Evolutionary conservation across 116 monocot genomes (phyloP), one percentile per base, ranked within the genome.

Genomic region (Dioscorea cayenensis): DNA sequence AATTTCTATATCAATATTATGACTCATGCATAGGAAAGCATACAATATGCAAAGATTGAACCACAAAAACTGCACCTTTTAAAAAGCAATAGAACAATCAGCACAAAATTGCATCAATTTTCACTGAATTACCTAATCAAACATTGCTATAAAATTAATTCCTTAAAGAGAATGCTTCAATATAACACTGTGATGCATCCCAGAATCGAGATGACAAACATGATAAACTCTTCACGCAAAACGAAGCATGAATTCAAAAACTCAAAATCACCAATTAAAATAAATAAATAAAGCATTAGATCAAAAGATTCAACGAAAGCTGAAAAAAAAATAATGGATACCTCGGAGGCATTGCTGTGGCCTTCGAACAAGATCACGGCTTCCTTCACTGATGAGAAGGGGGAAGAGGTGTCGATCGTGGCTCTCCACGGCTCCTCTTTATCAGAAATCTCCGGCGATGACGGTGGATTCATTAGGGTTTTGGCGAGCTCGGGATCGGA

Each of bases 331-430:
- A 55, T 5, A 55, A 55, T 18, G 5, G 19, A 62, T 3, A 49
- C 82, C 74, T 74, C 69, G 22, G 71, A 35, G 36, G 28, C 71
- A 68, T 68, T 85, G 72, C 85, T 81, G 10, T 80, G 83, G 49
- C 85, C 43, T 43, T 43, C 89, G 68, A 89, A 89, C 12, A 75
- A 75, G 37, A 85, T 81, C 12, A 89, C 89, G 6, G 89, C 85
- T 61, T 85, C 85, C 76, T 66, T 76, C 52, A 89, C 89, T 18
- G 89, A 89, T 72, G 74, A 78, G 68, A 89, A 85, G 12, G 78
- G 78, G 50, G 66, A 81, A 27, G 85, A 85, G 6, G 80, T 77
- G 73, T 80, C 84, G 59, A 84, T 65, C 80, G 73, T 80, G 23
- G 70, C 73, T 38, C 79, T 2, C 72, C 55, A 11, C 19, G 55